Conservation (phyloP, 495 filamentous ascomycete species). For the Lentithecium fluviatile region DNA sequence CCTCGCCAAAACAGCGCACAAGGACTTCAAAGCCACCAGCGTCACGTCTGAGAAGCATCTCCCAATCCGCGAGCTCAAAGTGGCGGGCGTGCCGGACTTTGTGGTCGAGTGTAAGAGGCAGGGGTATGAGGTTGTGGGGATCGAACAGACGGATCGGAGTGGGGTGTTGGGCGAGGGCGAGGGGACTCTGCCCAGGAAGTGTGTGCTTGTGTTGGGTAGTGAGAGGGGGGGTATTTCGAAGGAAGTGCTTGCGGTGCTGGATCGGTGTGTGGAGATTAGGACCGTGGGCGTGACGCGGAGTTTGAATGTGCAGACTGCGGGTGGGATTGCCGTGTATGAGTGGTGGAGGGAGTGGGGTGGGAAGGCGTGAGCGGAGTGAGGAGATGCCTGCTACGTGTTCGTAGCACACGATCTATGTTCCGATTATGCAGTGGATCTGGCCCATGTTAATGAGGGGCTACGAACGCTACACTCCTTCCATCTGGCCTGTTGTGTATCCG, state of each 20-base stretch:
- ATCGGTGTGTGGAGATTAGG: slow-evolving; percentile 51
- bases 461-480: too few relatives aligned
- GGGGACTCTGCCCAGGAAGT: slow-evolving; percentile 42
- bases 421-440: too few relatives aligned
- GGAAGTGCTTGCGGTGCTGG: slow-evolving; percentile 46
- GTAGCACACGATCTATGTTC: too few relatives aligned
- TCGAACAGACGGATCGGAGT: slow-evolving; percentile 53
- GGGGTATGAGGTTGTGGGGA: slow-evolving; percentile 48
- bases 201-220: slow-evolving; percentile 49
- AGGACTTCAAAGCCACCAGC: slow-evolving; percentile 47
- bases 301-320: slow-evolving; percentile 55
- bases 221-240: slow-evolving; percentile 51
- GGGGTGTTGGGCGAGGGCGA: slow-evolving; percentile 39
- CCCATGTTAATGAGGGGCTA: too few relatives aligned
- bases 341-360: slow-evolving; percentile 38
- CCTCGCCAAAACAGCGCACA: slow-evolving; percentile 34
- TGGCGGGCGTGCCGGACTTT: slow-evolving; percentile 34
- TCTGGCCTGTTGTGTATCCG: too few relatives aligned
- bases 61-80: slow-evolving; percentile 44
- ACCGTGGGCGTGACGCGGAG: slow-evolving; percentile 52
- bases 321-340: slow-evolving; percentile 50
- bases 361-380: background rate
- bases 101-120: slow-evolving; percentile 38
- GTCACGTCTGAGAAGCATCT: slow-evolving; percentile 49
- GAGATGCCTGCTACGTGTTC: too few relatives aligned